These are phyloP conservation scores for Eucalyptus marginata DNA, from an alignment of 345 rosid genomes.

Conservation along the genomic window DNA sequence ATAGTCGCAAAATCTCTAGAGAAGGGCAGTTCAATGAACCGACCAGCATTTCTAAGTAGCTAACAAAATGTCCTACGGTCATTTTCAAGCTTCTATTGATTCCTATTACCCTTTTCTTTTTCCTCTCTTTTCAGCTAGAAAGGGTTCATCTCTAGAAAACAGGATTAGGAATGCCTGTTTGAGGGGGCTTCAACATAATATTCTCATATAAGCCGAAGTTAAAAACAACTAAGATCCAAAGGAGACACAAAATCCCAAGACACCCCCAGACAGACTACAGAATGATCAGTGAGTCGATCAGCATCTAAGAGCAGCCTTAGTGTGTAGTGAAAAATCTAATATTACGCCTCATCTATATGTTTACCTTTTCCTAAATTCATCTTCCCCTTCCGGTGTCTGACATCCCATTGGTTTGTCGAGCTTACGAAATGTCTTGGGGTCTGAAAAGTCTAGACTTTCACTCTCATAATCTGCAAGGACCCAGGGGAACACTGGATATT, in stretches of 20 bases:
- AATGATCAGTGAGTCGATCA: neutral
- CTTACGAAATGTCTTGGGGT: slow-evolving; percentile 82
- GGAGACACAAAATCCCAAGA: neutral
- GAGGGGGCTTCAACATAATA: neutral
- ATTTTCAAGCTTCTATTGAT: neutral
- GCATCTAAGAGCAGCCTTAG: neutral
- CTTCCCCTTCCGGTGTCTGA: slow-evolving; percentile 95
- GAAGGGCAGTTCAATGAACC: neutral
- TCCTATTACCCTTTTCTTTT: neutral
- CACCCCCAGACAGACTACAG: neutral
- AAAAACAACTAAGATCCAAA: neutral
- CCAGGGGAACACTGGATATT: slow-evolving; percentile 99
- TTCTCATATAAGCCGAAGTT: neutral
- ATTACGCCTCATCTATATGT: neutral
- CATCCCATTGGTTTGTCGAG: slow-evolving; percentile 99
- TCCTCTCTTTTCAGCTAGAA: neutral
- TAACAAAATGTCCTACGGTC: neutral
- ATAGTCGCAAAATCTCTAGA: neutral
- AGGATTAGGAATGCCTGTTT: neutral
- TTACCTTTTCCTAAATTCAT: slow-evolving; percentile 95
- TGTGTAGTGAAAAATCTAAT: neutral
- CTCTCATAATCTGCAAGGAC: slow-evolving; percentile 95
- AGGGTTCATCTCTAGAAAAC: neutral
- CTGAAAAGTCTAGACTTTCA: slow-evolving; percentile 68
- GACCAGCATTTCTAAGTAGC: neutral